These are phyloP conservation scores for Spathaspora hagerdaliae DNA, from an alignment of 805 yeast genomes.

Conservation along the genomic window DNA sequence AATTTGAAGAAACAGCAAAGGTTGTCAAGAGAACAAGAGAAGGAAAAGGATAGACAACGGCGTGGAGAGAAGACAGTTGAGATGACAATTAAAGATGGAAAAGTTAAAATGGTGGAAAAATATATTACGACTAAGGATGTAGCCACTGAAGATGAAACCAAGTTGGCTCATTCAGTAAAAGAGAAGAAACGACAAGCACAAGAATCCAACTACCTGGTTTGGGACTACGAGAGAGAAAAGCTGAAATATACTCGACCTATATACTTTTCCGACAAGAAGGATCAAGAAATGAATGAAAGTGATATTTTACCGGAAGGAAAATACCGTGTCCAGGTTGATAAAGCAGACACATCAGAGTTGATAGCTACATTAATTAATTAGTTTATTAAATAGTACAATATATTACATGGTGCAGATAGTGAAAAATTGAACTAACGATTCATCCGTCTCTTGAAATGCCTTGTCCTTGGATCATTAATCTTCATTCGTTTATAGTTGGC, in stretches of 20 bases:
- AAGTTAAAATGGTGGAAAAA: slow-evolving; percentile 61
- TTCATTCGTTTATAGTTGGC: slow-evolving; percentile 51
- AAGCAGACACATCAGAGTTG: slow-evolving; percentile 14
- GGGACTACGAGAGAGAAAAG: slow-evolving; percentile 60
- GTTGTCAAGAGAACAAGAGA: slow-evolving; percentile 60
- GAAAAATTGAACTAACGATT: slow-evolving; percentile 15
- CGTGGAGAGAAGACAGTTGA: slow-evolving; percentile 72
- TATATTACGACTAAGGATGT: slow-evolving; percentile 11
- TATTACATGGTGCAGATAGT: background rate
- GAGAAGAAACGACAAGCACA: slow-evolving; percentile 19
- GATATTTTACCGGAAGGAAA: background rate
- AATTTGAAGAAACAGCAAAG: slow-evolving; percentile 84
- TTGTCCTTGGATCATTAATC: slow-evolving; percentile 44
- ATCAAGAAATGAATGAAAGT: background rate
- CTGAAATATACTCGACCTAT: slow-evolving; percentile 53
- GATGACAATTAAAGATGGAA: slow-evolving; percentile 77
- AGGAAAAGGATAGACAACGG: slow-evolving; percentile 60
- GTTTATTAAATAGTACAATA: background rate
- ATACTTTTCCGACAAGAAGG: slow-evolving; percentile 21
- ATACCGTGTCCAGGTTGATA: slow-evolving; percentile 24
- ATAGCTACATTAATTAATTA: slow-evolving; percentile 13
- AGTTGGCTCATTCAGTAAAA: slow-evolving; percentile 31
- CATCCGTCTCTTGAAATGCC: slow-evolving; percentile 38
- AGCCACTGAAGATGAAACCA: slow-evolving; percentile 30
- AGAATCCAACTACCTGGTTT: slow-evolving; percentile 30